These are phyloP conservation scores for Peribolospora kevripleyi DNA, from an alignment of 768 basidiomycete genomes.

Conservation along the genomic window DNA sequence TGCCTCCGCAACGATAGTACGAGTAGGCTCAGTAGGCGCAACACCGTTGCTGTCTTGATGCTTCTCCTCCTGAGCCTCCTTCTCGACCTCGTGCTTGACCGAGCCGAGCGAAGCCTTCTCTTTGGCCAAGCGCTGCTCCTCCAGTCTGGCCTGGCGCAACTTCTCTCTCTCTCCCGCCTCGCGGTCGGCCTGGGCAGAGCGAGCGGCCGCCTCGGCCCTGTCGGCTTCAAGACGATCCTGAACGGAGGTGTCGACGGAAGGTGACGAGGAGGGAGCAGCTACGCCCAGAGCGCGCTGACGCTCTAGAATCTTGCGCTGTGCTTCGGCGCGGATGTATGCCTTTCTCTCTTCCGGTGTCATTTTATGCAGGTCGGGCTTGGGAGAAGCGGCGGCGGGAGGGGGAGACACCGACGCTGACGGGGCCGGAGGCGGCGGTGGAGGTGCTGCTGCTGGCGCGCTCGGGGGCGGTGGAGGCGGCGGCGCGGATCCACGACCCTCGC, in stretches of 20 bases:
- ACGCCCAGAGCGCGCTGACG: constrained; percentile 70
- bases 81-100: constrained; percentile 3
- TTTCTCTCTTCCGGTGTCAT: constrained; percentile 69
- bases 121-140: constrained; percentile 26
- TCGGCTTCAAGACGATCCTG: constrained; percentile 66
- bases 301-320: constrained; percentile 53
- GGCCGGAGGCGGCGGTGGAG: constrained; percentile 12
- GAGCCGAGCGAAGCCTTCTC: constrained; percentile 23
- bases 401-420: constrained; percentile 10
- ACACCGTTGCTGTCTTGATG: not conserved
- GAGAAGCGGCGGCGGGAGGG: constrained; percentile 11
- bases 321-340: constrained; percentile 53
- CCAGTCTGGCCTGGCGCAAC: constrained; percentile 44
- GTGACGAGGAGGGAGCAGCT: constrained; percentile 23
- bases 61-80: constrained; percentile 8
- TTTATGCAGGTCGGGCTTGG: constrained; percentile 31
- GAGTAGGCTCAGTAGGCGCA: constrained; percentile 18
- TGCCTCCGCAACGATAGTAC: constrained; percentile 13
- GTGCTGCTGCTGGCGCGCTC: constrained; percentile 23
- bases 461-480: constrained; percentile 31
- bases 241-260: constrained; percentile 49
- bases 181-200: constrained; percentile 46
- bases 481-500: not conserved
- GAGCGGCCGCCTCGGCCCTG: constrained; percentile 75
- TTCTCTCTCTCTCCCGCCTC: constrained; percentile 59